Conservation (phyloP, 2,329 filamentous ascomycete genomes). For the Cytospora schulzeri region DNA sequence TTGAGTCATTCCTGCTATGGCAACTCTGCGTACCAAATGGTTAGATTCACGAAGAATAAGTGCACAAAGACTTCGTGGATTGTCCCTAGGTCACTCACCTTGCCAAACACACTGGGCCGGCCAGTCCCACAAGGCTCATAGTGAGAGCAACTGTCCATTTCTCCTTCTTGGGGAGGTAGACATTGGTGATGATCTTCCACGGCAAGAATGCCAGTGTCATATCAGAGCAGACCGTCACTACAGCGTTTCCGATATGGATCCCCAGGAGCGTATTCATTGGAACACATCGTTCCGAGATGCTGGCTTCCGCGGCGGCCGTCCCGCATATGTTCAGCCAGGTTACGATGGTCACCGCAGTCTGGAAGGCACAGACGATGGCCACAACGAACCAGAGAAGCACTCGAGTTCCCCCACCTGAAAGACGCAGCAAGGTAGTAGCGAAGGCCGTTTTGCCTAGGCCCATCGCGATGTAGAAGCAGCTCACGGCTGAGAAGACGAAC, state of each 20-base stretch:
- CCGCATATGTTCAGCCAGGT: conserved; percentile 21
- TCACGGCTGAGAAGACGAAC: conserved; percentile 11
- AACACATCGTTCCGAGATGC: conserved; percentile 9
- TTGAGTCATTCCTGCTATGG: not conserved
- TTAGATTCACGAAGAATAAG: not conserved
- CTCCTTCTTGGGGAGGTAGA: conserved; percentile 20
- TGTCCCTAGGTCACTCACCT: conserved; percentile 11
- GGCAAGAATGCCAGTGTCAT: conserved; percentile 7
- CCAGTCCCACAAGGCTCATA: conserved; percentile 29
- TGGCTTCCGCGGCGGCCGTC: conserved; percentile 1
- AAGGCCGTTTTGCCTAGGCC: conserved; percentile 23
- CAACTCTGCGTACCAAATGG: not conserved
- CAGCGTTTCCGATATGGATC: conserved; percentile 12
- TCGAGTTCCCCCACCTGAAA: conserved; percentile 11
- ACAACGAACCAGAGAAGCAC: conserved; percentile 14
- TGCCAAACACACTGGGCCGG: conserved; percentile 22
- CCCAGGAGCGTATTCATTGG: conserved; percentile 13
- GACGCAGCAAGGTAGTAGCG: conserved; percentile 18
- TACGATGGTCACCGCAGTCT: conserved; percentile 1
- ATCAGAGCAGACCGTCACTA: conserved; percentile 13
- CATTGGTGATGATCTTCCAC: conserved; percentile 15
- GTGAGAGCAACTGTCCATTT: conserved; percentile 23
- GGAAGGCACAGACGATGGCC: conserved; percentile 13
- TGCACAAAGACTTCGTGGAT: not conserved
- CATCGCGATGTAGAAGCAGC: conserved; percentile 20